Evolutionary conservation across 345 rosid species (phyloP).

Genomic region (Eucalyptus guilfoylei): DNA sequence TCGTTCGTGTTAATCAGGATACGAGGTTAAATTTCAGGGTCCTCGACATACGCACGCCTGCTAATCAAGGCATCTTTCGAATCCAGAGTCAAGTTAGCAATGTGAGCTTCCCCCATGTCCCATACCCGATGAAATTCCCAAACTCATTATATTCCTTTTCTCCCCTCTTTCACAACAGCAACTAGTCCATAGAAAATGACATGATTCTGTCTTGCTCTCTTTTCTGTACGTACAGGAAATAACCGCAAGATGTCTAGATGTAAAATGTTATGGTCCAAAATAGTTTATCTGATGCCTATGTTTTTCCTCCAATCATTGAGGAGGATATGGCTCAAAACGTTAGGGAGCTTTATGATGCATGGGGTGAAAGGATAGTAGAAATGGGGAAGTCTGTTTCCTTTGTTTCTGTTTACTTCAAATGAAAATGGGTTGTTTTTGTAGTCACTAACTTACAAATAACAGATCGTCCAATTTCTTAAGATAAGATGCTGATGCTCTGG

Average conservation of each 20-base stretch:
- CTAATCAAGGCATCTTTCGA: slow-evolving; percentile 73
- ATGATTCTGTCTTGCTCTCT: neutral
- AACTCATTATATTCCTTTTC: neutral
- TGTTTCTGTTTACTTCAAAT: neutral
- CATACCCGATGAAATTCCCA: neutral
- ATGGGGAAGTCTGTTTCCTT: neutral
- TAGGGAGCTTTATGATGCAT: neutral
- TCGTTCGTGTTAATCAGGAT: slow-evolving; percentile 71
- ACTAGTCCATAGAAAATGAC: neutral
- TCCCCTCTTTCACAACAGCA: neutral
- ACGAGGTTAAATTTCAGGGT: slow-evolving; percentile 63
- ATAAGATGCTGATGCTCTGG: neutral
- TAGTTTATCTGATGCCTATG: neutral
- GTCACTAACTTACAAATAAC: neutral
- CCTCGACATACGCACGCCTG: slow-evolving; percentile 65
- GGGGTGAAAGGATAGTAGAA: neutral
- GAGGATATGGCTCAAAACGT: neutral
- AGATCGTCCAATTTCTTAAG: neutral
- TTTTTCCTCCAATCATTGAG: neutral
- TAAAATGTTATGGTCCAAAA: neutral
- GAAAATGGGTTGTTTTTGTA: neutral
- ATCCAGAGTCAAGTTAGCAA: slow-evolving; percentile 41
- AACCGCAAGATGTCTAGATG: neutral
- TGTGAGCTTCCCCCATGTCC: slow-evolving; percentile 9
- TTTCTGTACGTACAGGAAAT: neutral